Base-by-base conservation (phyloP, 176 grass and related monocot genomes). In the Miscanthus lutarioriparius region DNA sequence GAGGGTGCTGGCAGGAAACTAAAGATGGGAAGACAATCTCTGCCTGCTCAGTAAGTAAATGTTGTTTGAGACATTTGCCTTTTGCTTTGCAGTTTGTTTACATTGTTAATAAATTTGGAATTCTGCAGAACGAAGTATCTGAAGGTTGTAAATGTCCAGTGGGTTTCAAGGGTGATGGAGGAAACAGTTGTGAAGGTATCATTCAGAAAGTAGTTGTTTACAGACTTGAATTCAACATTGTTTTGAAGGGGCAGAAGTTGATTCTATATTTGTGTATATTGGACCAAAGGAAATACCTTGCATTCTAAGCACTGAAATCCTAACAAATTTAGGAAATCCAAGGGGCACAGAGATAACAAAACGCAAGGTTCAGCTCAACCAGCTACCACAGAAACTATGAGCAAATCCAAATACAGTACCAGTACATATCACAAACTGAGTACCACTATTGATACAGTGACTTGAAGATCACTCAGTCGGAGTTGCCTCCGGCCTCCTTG, bases 1-100 rank as follows among this genome's bases (percentile, higher is more conserved):
- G 94, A 69, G 94, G 92, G 25, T 97, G 94, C 76, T 97, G 94
- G 94, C 90, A 90, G 64, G 81, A 84, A 68, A 92, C 92, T 79
- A 94, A 27, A 90, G 78, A 94, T 16, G 85, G 85, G 61, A 97
- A 90, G 83, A 87, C 67, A 49, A 90, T 92, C 53, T 97, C 94
- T 79, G 92, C 94, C 70, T 97, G 94, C 85, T 92, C 43, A 41
- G 94, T 97, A 94, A 93, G 84, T 91, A 87, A 37, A 88, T 27
- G 2, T 74, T 78, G 74, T 79, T 74, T 73, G 44, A 43, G 26
- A 35, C 23, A 39, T 38, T 85, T 71, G 4, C 20, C 43, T 56
- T 82, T 15, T 35, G 39, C 32, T 64, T 44, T 15, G 0, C 9
- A 75, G 20, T 73, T 83, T 75, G 71, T 89, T 78, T 36, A 64